Conservation (phyloP, 208 protist genomes). For the Porcisia deanei region DNA sequence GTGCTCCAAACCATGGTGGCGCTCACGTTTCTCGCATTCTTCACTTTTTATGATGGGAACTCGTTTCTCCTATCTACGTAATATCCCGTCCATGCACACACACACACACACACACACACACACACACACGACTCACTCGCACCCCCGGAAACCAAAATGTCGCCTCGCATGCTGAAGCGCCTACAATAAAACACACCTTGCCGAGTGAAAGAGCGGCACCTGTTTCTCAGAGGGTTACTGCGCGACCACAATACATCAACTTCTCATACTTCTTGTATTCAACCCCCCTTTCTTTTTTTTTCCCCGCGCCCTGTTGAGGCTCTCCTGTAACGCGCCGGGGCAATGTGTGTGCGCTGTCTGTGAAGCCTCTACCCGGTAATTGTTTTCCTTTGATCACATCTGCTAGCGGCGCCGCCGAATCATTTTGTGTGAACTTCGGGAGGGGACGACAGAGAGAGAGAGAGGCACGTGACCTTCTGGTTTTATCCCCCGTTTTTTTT, state of each 20-base stretch:
- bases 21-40: no score
- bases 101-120: constrained; percentile 1
- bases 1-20: no score
- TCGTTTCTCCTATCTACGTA: no score
- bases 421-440: neutral
- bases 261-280: neutral
- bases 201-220: neutral
- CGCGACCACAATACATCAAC: neutral
- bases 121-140: neutral
- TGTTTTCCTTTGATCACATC: neutral
- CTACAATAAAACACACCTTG: neutral
- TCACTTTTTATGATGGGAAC: no score
- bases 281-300: neutral
- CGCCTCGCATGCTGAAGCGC: neutral
- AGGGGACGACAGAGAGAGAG: neutral
- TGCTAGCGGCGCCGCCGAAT: neutral
- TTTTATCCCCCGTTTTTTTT: neutral
- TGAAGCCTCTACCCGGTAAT: neutral
- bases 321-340: neutral
- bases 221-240: neutral
- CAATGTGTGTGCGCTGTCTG: neutral
- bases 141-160: neutral
- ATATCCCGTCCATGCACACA: neutral
- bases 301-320: neutral
- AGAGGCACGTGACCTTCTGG: no score